Evolutionary conservation across 1,284 basidiomycete species (phyloP), one percentile per base, ranked within the genome.

Genomic region (Ceraceosorus bombacis): DNA sequence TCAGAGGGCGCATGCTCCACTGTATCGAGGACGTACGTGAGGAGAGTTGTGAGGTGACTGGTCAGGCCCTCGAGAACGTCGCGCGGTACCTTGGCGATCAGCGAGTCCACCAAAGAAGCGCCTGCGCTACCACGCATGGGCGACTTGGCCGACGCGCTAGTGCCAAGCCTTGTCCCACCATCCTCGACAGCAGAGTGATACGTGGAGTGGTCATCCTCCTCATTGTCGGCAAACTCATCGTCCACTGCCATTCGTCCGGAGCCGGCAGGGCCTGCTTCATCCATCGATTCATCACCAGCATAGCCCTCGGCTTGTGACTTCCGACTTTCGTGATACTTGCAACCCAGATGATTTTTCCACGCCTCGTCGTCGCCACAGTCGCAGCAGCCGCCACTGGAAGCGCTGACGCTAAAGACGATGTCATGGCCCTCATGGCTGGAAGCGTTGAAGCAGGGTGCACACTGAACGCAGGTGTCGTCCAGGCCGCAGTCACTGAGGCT

Each of bases 1-100:
- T 91, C 89, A 56, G 90, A 86, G 0, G 89, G 89, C 0, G 90
- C 89, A 72, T 85, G 86, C 72, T 90, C 88, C 10, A 95, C 80
- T 2, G 88, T 90, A 70, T 89, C 86, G 7, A 95, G 83, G 50
- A 94, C 80, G 74, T 89, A 94, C 73, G 92, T 88, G 51, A 93
- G 79, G 3, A 87, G 86, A 68, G 86, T 87, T 6, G 82, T 85
- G 51, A 93, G 83, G 0, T 88, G 88, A 51, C 84, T 81, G 59
- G 82, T 81, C 81, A 94, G 85, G 51, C 84, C 83, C 10, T 88
- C 84, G 52, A 84, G 83, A 17, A 93, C 81, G 48, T 88, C 85
- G 4, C 17, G 41, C 1, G 67, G 65, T 41, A 64, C 59, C 2
- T 82, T 80, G 3, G 36, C 53, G 38, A 64, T 15, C 13, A 61